Evolutionary conservation across 2,329 filamentous ascomycete species (phyloP).

Genomic region (Colletotrichum sp.): DNA sequence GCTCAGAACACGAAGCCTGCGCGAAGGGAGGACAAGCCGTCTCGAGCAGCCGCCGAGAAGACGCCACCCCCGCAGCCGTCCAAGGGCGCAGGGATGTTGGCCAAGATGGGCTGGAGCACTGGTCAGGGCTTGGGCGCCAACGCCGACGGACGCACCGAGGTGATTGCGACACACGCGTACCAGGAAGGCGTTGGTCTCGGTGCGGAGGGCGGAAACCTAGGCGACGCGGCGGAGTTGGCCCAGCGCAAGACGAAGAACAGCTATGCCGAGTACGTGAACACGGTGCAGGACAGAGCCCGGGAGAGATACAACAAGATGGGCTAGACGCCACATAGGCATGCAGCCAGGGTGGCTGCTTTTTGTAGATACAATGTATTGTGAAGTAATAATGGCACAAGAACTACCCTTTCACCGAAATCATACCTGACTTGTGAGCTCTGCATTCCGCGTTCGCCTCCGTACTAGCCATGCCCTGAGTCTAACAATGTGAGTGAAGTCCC

Average conservation of each 20-base stretch:
- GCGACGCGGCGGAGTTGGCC: slow-evolving; percentile 70
- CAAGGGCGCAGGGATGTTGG: slow-evolving; percentile 70
- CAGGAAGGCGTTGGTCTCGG: slow-evolving; percentile 72
- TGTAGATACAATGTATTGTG: not conserved
- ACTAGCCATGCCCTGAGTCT: not conserved
- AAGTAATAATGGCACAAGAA: not conserved
- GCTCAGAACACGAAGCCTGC: slow-evolving; percentile 28
- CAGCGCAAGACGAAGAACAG: slow-evolving; percentile 64
- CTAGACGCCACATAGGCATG: not conserved
- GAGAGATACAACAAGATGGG: slow-evolving; percentile 66
- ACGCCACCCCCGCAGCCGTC: slow-evolving; percentile 45
- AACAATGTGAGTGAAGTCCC: not conserved
- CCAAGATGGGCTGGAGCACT: slow-evolving; percentile 75
- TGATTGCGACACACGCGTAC: slow-evolving; percentile 69
- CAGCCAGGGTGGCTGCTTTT: not conserved
- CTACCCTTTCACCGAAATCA: not conserved
- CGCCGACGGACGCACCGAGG: slow-evolving; percentile 66
- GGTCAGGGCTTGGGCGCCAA: slow-evolving; percentile 70
- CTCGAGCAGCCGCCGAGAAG: slow-evolving; percentile 27
- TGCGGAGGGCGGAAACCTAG: slow-evolving; percentile 71
- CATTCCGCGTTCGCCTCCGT: not conserved
- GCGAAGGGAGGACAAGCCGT: slow-evolving; percentile 35
- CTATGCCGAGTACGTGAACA: slow-evolving; percentile 67
- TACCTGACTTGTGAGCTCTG: not conserved
- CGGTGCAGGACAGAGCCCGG: slow-evolving; percentile 69